Conservation (phyloP, 2,329 filamentous ascomycete species). For the Fusarium oxysporum region DNA sequence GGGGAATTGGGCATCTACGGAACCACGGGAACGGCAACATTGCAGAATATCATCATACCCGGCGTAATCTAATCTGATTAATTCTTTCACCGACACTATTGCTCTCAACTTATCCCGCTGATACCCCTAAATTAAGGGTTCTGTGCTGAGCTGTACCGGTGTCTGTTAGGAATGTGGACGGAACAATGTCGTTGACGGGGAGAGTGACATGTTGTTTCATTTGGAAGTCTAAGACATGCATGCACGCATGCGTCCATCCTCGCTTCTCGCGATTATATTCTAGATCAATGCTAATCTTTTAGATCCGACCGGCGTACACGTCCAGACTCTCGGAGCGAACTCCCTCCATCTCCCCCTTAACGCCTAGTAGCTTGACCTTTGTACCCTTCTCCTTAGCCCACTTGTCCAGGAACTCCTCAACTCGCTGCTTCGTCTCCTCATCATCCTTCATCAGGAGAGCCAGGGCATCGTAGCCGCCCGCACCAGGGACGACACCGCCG, state of each 20-base stretch:
- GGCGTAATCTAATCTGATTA: conserved; percentile 37
- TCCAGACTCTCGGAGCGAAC: conserved; percentile 60
- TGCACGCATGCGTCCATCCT: conserved; percentile 8
- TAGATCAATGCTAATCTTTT: neutral
- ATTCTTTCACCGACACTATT: neutral
- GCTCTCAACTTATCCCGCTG: neutral
- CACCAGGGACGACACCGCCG: conserved; percentile 92
- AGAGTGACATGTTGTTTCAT: conserved; percentile 23
- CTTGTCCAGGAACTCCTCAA: conserved; percentile 71
- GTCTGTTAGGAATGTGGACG: conserved; percentile 26
- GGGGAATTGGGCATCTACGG: conserved; percentile 19
- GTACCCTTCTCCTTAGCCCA: conserved; percentile 73
- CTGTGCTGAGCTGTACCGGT: neutral
- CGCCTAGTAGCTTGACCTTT: conserved; percentile 75
- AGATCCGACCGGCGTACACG: conserved; percentile 60
- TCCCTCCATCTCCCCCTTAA: conserved; percentile 80
- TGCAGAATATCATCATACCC: conserved; percentile 27
- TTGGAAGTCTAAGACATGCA: conserved; percentile 29
- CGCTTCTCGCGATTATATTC: conserved; percentile 3
- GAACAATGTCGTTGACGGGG: conserved; percentile 26
- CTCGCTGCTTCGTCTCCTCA: conserved; percentile 66
- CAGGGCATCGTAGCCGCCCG: conserved; percentile 92
- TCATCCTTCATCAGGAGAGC: conserved; percentile 83
- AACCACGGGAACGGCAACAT: conserved; percentile 18
- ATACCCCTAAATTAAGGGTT: neutral